These are phyloP conservation scores for Persicaria maculosa DNA, from an alignment of 148 eudicot genomes.

Conservation along the genomic window DNA sequence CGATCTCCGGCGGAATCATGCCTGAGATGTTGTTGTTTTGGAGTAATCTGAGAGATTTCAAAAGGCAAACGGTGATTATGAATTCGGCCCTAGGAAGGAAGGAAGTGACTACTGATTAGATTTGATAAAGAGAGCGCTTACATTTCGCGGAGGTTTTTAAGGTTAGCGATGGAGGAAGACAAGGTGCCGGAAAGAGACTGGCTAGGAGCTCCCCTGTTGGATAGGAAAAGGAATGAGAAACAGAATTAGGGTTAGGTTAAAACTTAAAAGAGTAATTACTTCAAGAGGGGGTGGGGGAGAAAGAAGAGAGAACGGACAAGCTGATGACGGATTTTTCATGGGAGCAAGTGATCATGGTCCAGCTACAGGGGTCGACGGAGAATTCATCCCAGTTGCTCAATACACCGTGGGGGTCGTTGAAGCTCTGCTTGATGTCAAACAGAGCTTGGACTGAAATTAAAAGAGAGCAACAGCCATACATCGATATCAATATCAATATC, in stretches of 20 bases:
- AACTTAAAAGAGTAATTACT: not conserved
- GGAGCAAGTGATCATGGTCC: constrained; percentile 97
- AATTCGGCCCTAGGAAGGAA: not conserved
- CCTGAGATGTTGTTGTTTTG: constrained; percentile 93
- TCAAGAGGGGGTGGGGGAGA: not conserved
- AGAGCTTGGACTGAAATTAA: constrained; percentile 62
- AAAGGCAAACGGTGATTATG: not conserved
- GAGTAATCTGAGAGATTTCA: constrained; percentile 40
- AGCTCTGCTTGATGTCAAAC: constrained; percentile 38
- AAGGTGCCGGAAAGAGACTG: constrained; percentile 80
- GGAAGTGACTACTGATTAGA: not conserved
- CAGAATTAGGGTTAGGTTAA: not conserved
- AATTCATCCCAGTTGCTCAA: constrained; percentile 87
- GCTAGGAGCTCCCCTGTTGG: constrained; percentile 84
- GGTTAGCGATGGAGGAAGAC: constrained; percentile 60
- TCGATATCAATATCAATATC: not conserved
- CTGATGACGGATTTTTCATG: constrained; percentile 64
- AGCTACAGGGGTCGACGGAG: constrained; percentile 97
- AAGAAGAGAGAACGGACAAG: constrained; percentile 35
- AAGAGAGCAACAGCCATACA: not conserved
- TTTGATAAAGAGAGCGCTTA: constrained; percentile 23
- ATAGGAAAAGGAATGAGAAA: not conserved
- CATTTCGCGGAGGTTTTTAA: constrained; percentile 86
- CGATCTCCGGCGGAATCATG: constrained; percentile 64
- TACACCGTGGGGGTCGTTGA: constrained; percentile 73